A percentile compares a stretch with the other conserved stretches of the same genome.
These are phyloP conservation scores for Peronospora belbahrii DNA, from an alignment of 352 stramenopile genomes.

Conservation along the genomic window DNA sequence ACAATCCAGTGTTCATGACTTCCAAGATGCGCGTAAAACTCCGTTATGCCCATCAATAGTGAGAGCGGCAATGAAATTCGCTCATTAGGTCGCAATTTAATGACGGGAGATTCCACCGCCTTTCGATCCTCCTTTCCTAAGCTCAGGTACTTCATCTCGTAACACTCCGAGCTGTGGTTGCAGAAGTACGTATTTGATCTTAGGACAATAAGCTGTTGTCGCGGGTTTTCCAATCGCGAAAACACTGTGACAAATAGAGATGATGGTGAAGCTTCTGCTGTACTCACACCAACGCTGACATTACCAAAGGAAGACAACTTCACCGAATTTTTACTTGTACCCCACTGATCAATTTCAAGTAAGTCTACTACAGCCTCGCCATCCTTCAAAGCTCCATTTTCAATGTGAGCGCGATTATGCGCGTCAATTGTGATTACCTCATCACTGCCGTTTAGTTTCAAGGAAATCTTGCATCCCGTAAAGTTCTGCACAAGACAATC, in stretches of 20 bases:
- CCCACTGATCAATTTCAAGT: slow-evolving; percentile 58
- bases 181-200: slow-evolving; percentile 77
- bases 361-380: slow-evolving; percentile 34
- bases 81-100: slow-evolving; percentile 51
- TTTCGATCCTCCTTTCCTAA: slow-evolving; percentile 41
- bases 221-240: slow-evolving; percentile 62
- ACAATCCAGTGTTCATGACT: slow-evolving; percentile 70
- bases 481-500: slow-evolving; percentile 73
- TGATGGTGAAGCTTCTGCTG: slow-evolving; percentile 22
- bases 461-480: slow-evolving; percentile 46
- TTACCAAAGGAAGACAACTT: slow-evolving; percentile 52
- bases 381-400: slow-evolving; percentile 31
- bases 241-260: slow-evolving; percentile 62
- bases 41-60: slow-evolving; percentile 76
- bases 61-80: slow-evolving; percentile 58
- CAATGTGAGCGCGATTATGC: slow-evolving; percentile 41
- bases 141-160: slow-evolving; percentile 67
- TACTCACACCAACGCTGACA: slow-evolving; percentile 49
- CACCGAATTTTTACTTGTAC: slow-evolving; percentile 28
- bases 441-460: slow-evolving; percentile 45
- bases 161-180: slow-evolving; percentile 69
- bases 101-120: slow-evolving; percentile 47
- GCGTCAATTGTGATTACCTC: slow-evolving; percentile 36
- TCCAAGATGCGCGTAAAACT: slow-evolving; percentile 65
- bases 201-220: slow-evolving; percentile 54